phyloP scores from a whole-genome alignment of 441 rosid species.

The Adansonia madagascariensis region DNA sequence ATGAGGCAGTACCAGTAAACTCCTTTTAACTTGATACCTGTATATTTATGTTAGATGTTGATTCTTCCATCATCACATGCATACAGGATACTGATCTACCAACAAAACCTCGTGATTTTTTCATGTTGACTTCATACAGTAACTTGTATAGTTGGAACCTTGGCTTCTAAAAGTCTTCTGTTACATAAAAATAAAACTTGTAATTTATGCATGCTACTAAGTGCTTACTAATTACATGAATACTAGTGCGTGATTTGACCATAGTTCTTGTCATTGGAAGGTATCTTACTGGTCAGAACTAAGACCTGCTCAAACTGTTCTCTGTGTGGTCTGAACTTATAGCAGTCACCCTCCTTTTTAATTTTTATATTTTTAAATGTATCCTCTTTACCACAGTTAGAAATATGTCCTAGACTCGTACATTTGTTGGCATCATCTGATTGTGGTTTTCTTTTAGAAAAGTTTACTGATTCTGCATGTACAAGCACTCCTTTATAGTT shows the following conservation, averaged over 20 bases:
- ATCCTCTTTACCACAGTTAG: background rate
- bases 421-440: background rate
- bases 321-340: background rate
- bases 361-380: background rate
- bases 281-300: background rate
- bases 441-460: background rate
- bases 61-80: background rate
- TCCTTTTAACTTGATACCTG: background rate
- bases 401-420: background rate
- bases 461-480: background rate
- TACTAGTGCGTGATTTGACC: background rate
- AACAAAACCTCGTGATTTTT: background rate
- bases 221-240: background rate
- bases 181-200: background rate
- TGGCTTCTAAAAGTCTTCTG: background rate
- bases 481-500: background rate
- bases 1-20: background rate
- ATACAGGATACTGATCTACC: background rate
- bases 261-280: background rate
- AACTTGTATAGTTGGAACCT: background rate
- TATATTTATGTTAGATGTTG: background rate
- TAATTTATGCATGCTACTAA: background rate
- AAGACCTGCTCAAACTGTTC: background rate
- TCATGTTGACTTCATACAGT: background rate
- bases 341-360: background rate